A percentile compares a stretch with the other conserved stretches of the same genome.
These are phyloP conservation scores for Oldenlandia corymbosa DNA, from an alignment of 257 asterid species.

Conservation along the genomic window DNA sequence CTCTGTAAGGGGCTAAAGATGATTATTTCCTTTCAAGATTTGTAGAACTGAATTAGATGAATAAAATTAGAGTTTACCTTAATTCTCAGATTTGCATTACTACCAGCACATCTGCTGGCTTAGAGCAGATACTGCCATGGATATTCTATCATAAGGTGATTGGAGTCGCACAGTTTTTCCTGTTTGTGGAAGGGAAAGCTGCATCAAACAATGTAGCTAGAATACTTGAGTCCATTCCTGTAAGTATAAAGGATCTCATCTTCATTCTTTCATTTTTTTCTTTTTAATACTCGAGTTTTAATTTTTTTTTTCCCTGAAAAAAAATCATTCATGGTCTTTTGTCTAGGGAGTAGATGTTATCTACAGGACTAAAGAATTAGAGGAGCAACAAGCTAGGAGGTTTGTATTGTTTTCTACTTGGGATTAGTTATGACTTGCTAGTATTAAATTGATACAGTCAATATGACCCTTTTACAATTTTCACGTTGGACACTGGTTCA, in stretches of 20 bases:
- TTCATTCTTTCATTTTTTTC: not conserved
- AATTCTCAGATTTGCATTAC: constrained; percentile 56
- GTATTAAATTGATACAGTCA: not conserved
- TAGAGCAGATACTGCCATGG: constrained; percentile 86
- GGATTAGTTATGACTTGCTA: not conserved
- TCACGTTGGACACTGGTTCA: too few species aligned
- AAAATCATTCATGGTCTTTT: not conserved
- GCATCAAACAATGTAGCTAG: constrained; percentile 63
- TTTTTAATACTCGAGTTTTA: not conserved
- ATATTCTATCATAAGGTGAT: constrained; percentile 79
- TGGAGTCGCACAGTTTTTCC: constrained; percentile 65
- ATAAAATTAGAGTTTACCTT: not conserved
- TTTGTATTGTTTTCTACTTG: not conserved
- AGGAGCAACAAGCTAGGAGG: constrained; percentile 31
- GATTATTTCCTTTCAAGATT: constrained; percentile 2
- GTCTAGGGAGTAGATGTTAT: constrained; percentile 26
- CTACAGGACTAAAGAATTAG: constrained; percentile 27
- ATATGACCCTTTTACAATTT: too few species aligned
- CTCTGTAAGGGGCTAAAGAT: not conserved
- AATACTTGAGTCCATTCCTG: constrained; percentile 79
- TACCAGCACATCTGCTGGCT: constrained; percentile 73
- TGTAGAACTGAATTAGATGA: not conserved
- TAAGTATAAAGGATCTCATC: constrained; percentile 26
- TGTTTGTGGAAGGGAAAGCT: constrained; percentile 84
- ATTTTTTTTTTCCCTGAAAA: not conserved